phyloP scores from a whole-genome alignment of 805 yeast genomes.

The Candida sanyiensis region DNA sequence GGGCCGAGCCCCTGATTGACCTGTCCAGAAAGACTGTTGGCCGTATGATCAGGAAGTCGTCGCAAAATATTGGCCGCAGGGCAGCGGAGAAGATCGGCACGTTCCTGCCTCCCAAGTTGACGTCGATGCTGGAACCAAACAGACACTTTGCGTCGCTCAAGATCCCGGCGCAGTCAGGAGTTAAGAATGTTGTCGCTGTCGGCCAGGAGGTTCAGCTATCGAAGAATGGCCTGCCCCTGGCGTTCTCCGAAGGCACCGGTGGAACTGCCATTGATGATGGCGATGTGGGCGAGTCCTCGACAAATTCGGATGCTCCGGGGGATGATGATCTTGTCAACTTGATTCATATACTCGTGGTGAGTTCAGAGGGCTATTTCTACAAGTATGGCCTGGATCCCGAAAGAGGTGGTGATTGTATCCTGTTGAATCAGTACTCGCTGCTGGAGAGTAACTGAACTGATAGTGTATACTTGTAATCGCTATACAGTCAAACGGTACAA shows the following conservation, averaged over 20 bases:
- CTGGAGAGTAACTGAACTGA: constrained; percentile 14
- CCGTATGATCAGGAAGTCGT: constrained; percentile 67
- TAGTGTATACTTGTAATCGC: no score
- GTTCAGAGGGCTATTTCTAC: constrained; percentile 74
- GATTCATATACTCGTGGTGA: constrained; percentile 60
- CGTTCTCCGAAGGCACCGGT: constrained; percentile 14
- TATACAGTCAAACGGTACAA: no score
- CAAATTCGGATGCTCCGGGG: constrained; percentile 18
- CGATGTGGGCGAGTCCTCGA: background rate
- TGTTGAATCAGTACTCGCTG: constrained; percentile 65
- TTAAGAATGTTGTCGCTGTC: constrained; percentile 45
- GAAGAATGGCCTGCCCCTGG: constrained; percentile 21
- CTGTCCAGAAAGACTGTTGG: constrained; percentile 68
- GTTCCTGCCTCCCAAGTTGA: constrained; percentile 72
- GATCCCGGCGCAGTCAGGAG: constrained; percentile 48
- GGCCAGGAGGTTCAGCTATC: constrained; percentile 27
- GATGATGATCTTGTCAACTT: constrained; percentile 29
- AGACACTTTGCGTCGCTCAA: constrained; percentile 89
- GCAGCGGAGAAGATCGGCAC: constrained; percentile 89
- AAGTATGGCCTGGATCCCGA: constrained; percentile 80
- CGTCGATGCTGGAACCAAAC: constrained; percentile 81
- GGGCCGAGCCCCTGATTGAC: constrained; percentile 61
- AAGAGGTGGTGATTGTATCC: constrained; percentile 88
- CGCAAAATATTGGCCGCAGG: constrained; percentile 68
- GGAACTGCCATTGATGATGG: background rate